Conservation (phyloP, 179 eudicot species). For the Amaranthus tricolor region DNA sequence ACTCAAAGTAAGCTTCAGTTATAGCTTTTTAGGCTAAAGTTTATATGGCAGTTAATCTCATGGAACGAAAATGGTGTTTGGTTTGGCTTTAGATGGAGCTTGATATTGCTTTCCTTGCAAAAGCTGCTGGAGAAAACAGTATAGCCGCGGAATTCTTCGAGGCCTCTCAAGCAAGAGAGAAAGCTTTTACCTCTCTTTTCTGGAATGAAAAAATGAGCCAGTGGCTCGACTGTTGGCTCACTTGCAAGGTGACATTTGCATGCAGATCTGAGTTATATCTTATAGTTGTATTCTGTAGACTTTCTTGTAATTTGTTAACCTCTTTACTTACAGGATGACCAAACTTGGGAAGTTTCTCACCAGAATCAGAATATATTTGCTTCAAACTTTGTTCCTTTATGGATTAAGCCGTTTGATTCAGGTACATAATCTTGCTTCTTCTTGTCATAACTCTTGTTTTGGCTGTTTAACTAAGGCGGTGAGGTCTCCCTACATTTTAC, state of each 20-base stretch:
- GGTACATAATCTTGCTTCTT: conserved; percentile 38
- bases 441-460: not conserved
- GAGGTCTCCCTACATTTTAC: not conserved
- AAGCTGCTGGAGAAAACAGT: conserved; percentile 41
- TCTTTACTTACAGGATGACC: conserved; percentile 39
- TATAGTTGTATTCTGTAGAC: not conserved
- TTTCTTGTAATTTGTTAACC: conserved; percentile 5
- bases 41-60: not conserved
- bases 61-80: not conserved
- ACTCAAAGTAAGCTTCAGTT: conserved; percentile 52
- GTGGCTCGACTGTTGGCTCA: conserved; percentile 91
- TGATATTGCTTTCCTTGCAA: conserved; percentile 71
- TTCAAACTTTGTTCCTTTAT: conserved; percentile 83
- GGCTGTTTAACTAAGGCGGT: not conserved
- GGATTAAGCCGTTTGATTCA: conserved; percentile 64
- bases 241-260: conserved; percentile 39
- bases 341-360: conserved; percentile 44
- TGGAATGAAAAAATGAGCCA: conserved; percentile 84
- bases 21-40: not conserved
- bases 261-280: conserved; percentile 2
- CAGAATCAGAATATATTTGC: conserved; percentile 75
- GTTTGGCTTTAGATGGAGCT: conserved; percentile 67
- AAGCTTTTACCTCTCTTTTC: conserved; percentile 61
- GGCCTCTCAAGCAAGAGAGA: conserved; percentile 60
- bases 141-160: conserved; percentile 37